Conservation (phyloP, 192 early-diverging fungal genomes). For the Funneliformis geosporum region DNA sequence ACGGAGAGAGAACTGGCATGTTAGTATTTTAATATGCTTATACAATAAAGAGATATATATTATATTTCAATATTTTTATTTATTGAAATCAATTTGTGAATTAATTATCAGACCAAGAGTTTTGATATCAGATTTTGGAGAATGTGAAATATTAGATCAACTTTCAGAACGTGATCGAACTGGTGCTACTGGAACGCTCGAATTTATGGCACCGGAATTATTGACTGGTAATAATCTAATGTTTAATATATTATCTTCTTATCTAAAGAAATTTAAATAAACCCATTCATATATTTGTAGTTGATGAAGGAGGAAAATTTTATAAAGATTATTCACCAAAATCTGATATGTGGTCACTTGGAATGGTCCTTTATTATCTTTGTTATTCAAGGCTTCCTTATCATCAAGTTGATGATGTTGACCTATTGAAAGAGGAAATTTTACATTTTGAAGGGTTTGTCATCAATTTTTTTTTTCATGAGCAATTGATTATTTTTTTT, state of each 20-base stretch:
- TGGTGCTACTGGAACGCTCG: constrained; percentile 91
- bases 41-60: too few relatives aligned
- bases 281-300: constrained; percentile 19
- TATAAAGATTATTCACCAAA: constrained; percentile 78
- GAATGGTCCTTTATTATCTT: constrained; percentile 90
- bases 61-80: background rate
- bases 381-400: constrained; percentile 88
- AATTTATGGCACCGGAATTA: constrained; percentile 91
- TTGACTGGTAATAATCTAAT: constrained; percentile 39
- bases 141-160: constrained; percentile 87
- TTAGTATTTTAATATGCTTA: background rate
- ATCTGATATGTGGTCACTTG: constrained; percentile 95
- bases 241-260: background rate
- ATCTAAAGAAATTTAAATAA: background rate
- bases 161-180: constrained; percentile 73
- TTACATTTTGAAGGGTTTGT: constrained; percentile 58
- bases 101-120: constrained; percentile 68
- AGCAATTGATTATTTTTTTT: background rate
- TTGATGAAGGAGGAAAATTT: constrained; percentile 68
- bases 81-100: constrained; percentile 35
- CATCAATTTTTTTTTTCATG: background rate
- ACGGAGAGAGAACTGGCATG: background rate
- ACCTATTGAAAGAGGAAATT: constrained; percentile 80
- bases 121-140: constrained; percentile 95
- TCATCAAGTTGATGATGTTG: constrained; percentile 85